A percentile compares a stretch with the other conserved stretches of the same genome.
Conservation (phyloP, 441 rosid species). For the Syzygium malaccense region DNA sequence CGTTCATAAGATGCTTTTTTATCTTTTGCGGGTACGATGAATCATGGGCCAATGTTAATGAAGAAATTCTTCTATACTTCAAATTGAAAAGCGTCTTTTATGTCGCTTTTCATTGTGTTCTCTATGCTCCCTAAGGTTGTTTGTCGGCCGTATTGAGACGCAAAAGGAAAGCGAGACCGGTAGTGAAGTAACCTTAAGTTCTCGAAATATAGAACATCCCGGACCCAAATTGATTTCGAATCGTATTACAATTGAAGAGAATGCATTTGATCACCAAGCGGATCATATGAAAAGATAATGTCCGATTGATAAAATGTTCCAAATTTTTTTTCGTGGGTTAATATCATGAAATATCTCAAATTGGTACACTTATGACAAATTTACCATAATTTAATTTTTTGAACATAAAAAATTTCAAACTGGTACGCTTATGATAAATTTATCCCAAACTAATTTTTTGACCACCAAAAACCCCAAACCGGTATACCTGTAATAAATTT, state of each 20-base stretch:
- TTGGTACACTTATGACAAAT: no score
- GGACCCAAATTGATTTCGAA: fast-evolving
- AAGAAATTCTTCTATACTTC: background rate
- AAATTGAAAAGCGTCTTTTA: background rate
- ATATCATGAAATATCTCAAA: no score
- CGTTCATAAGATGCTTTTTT: background rate
- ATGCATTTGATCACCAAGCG: background rate
- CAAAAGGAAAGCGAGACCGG: background rate
- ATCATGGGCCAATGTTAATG: background rate
- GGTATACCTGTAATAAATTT: no score
- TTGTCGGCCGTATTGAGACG: fast-evolving
- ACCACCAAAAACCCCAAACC: no score
- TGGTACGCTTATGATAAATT: no score
- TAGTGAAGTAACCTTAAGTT: fast-evolving
- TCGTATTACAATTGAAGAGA: background rate
- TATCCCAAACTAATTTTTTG: no score
- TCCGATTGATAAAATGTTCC: fast-evolving
- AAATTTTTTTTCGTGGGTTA: background rate
- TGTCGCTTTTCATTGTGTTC: background rate
- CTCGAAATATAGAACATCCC: fast-evolving
- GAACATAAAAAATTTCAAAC: no score
- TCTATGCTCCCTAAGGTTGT: fast-evolving
- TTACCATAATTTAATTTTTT: no score
- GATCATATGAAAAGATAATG: background rate
- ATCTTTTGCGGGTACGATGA: background rate